phyloP scores from a whole-genome alignment of 78 protist species.

The Pigoraptor vietnamica region DNA sequence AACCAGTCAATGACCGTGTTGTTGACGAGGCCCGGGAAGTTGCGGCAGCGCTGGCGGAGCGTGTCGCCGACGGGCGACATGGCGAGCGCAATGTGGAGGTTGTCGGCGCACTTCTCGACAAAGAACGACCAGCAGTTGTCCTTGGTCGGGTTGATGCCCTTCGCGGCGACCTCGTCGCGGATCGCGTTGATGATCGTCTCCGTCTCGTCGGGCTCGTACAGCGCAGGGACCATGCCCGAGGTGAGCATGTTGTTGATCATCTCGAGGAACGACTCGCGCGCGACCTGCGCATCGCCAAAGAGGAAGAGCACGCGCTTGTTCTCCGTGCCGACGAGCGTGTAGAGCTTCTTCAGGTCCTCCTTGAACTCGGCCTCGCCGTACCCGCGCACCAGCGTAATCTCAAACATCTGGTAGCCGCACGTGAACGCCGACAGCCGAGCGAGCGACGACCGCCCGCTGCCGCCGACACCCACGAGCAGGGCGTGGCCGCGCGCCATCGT shows the following conservation, averaged over 20 bases:
- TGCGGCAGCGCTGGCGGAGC: slow-evolving; percentile 74
- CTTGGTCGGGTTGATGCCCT: slow-evolving; percentile 30
- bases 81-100: slow-evolving; percentile 81
- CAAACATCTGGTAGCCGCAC: slow-evolving; percentile 62
- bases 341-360: slow-evolving; percentile 71
- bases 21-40: slow-evolving; percentile 84
- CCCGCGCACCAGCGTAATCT: slow-evolving; percentile 67
- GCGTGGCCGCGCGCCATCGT: slow-evolving; percentile 73
- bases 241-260: slow-evolving; percentile 82
- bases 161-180: slow-evolving; percentile 35
- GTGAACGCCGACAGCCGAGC: slow-evolving; percentile 69
- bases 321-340: slow-evolving; percentile 47
- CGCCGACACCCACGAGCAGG: slow-evolving; percentile 88
- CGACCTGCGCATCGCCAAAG: slow-evolving; percentile 82
- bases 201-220: slow-evolving; percentile 73
- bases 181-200: slow-evolving; percentile 37
- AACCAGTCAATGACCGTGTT: slow-evolving; percentile 88
- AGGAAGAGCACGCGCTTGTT: slow-evolving; percentile 51
- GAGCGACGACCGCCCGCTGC: slow-evolving; percentile 76
- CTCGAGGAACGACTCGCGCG: slow-evolving; percentile 71
- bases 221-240: slow-evolving; percentile 80
- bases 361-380: slow-evolving; percentile 72
- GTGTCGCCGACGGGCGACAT: slow-evolving; percentile 83
- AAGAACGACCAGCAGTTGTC: slow-evolving; percentile 72
- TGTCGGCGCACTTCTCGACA: slow-evolving; percentile 68